These are phyloP conservation scores for Colletotrichum coccodes DNA, from an alignment of 2,329 filamentous ascomycete species.

Conservation along the genomic window DNA sequence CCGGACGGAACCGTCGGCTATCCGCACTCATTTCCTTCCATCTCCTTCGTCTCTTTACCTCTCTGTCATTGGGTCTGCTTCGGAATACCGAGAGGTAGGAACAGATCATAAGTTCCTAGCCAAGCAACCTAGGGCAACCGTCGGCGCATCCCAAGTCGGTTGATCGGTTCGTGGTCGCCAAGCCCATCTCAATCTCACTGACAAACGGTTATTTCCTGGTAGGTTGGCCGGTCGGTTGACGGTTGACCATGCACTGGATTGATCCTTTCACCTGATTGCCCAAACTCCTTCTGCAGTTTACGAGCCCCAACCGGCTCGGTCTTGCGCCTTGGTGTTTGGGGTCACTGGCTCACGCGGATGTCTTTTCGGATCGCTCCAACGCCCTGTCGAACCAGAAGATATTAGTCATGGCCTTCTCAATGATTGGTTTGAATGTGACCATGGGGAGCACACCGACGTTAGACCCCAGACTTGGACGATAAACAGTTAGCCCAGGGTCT, in stretches of 20 bases:
- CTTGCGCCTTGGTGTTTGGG: background rate
- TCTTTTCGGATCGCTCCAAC: background rate
- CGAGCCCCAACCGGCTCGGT: background rate
- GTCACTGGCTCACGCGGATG: background rate
- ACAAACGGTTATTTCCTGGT: constrained; percentile 12
- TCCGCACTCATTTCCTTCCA: background rate
- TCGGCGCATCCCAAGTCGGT: constrained; percentile 1
- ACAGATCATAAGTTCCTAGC: constrained; percentile 18
- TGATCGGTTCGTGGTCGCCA: constrained; percentile 11
- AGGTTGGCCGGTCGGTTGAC: background rate
- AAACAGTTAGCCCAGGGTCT: background rate
- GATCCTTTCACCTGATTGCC: constrained; percentile 2
- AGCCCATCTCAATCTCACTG: background rate
- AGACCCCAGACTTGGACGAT: background rate
- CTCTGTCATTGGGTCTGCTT: background rate
- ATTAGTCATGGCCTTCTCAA: background rate
- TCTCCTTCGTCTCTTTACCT: background rate
- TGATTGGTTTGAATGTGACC: background rate
- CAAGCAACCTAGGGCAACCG: background rate
- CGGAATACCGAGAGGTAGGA: constrained; percentile 6
- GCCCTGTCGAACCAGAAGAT: background rate
- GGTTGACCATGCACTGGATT: background rate
- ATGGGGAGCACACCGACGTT: no score
- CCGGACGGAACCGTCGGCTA: background rate
- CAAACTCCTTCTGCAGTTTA: background rate